These are phyloP conservation scores for Diaporthe aspalathi DNA, from an alignment of 2,329 filamentous ascomycete species.

Conservation along the genomic window DNA sequence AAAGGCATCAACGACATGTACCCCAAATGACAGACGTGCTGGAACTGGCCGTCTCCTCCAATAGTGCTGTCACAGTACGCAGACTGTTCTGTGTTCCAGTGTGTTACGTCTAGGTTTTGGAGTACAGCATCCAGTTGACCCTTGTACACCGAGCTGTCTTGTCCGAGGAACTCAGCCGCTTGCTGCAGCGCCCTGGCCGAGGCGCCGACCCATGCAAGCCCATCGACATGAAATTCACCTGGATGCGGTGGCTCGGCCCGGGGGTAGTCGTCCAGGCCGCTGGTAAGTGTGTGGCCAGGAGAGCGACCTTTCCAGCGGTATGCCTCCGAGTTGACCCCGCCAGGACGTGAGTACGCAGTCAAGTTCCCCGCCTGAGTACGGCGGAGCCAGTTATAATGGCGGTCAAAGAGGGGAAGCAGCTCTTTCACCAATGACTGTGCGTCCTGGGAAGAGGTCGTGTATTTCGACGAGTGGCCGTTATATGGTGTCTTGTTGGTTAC, in stretches of 20 bases:
- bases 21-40: conserved; percentile 40
- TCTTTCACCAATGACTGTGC: conserved; percentile 75
- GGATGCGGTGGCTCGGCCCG: conserved; percentile 89
- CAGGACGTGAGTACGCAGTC: conserved; percentile 54
- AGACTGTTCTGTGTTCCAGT: conserved; percentile 83
- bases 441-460: conserved; percentile 55
- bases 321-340: conserved; percentile 71
- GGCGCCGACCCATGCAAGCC: conserved; percentile 93
- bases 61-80: conserved; percentile 92
- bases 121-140: conserved; percentile 80
- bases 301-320: conserved; percentile 92
- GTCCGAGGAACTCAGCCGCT: conserved; percentile 76
- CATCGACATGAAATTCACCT: conserved; percentile 88
- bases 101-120: conserved; percentile 85
- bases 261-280: conserved; percentile 91
- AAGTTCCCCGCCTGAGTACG: conserved; percentile 87
- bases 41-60: conserved; percentile 54
- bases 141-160: conserved; percentile 78
- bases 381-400: conserved; percentile 91
- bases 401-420: conserved; percentile 85
- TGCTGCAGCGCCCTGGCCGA: conserved; percentile 83
- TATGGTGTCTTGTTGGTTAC: conserved; percentile 70
- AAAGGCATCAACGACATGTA: conserved; percentile 41
- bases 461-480: conserved; percentile 63
- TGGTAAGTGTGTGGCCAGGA: conserved; percentile 84